A percentile compares a stretch with the other conserved stretches of the same genome.
phyloP scores from a whole-genome alignment of 495 filamentous ascomycete genomes.

The Aspergillus asperescens region DNA sequence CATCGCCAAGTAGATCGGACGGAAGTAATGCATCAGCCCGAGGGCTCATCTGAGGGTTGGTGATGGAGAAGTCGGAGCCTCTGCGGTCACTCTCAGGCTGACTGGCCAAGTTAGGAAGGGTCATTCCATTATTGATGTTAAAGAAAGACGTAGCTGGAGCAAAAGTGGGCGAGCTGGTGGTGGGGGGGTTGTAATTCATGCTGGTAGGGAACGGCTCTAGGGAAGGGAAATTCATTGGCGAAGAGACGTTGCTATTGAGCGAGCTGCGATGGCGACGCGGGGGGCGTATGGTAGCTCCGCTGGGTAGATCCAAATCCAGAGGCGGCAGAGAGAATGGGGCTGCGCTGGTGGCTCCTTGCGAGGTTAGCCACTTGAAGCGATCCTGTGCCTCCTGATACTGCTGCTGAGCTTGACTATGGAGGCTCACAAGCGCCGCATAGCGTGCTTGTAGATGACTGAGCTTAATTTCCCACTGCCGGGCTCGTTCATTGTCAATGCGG shows the following conservation, averaged over 20 bases:
- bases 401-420: constrained; percentile 45
- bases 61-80: constrained; percentile 47
- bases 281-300: constrained; percentile 40
- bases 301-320: constrained; percentile 40
- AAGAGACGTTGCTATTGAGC: constrained; percentile 45
- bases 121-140: constrained; percentile 56
- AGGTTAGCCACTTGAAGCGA: constrained; percentile 44
- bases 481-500: constrained; percentile 52
- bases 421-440: constrained; percentile 45
- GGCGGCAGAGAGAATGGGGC: constrained; percentile 41
- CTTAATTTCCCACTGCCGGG: constrained; percentile 51
- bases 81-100: constrained; percentile 36
- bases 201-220: constrained; percentile 36
- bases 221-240: constrained; percentile 39
- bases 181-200: constrained; percentile 40
- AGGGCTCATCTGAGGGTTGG: constrained; percentile 71
- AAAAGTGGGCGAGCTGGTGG: constrained; percentile 48
- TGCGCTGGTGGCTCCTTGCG: constrained; percentile 39
- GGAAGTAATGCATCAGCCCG: constrained; percentile 73
- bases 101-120: constrained; percentile 36
- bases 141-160: constrained; percentile 48
- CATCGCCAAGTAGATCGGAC: constrained; percentile 72
- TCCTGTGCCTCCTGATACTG: constrained; percentile 52
- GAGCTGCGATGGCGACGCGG: constrained; percentile 47
- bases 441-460: constrained; percentile 45